Percentiles rank a stretch among this genome's conserved stretches.
Conservation (phyloP, 2,329 filamentous ascomycete species). For the Verticillium zaregamsianum region DNA sequence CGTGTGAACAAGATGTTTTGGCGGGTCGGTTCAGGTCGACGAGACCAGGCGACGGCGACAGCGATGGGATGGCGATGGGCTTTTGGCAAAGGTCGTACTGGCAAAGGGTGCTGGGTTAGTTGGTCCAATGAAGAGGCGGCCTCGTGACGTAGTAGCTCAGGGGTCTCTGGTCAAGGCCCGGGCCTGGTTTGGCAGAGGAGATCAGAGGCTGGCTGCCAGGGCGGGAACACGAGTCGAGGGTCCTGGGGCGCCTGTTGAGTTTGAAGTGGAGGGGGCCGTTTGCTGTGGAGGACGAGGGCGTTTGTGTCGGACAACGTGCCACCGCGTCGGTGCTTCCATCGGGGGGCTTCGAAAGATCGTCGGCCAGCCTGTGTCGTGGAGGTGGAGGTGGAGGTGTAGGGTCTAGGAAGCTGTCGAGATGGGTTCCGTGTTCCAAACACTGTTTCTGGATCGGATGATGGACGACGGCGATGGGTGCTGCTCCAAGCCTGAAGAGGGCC, state of each 20-base stretch:
- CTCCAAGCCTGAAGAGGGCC: too few relatives aligned
- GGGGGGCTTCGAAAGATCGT: not conserved
- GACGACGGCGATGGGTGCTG: too few relatives aligned
- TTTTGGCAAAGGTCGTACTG: not conserved
- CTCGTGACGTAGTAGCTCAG: conserved; percentile 3
- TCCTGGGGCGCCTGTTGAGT: not conserved
- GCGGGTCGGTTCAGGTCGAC: not conserved
- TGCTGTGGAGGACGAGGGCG: not conserved
- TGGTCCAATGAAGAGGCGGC: conserved; percentile 2
- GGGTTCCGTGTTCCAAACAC: too few relatives aligned
- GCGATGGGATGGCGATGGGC: not conserved
- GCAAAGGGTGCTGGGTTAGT: not conserved
- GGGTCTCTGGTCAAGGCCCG: not conserved
- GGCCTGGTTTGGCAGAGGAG: not conserved
- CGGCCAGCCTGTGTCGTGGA: too few relatives aligned
- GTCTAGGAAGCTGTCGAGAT: not conserved
- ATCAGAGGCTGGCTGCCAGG: not conserved
- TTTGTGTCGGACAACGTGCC: not conserved
- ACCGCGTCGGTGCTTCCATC: not conserved
- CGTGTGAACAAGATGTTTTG: too few relatives aligned
- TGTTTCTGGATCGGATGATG: too few relatives aligned
- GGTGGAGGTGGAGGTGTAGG: too few relatives aligned
- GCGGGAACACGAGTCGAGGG: not conserved
- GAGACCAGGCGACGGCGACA: not conserved
- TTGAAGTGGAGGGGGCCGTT: not conserved